Percentiles rank a stretch among this genome's conserved stretches.
Evolutionary conservation across 495 filamentous ascomycete genomes (phyloP).

Genomic region (Xylaria castorea): DNA sequence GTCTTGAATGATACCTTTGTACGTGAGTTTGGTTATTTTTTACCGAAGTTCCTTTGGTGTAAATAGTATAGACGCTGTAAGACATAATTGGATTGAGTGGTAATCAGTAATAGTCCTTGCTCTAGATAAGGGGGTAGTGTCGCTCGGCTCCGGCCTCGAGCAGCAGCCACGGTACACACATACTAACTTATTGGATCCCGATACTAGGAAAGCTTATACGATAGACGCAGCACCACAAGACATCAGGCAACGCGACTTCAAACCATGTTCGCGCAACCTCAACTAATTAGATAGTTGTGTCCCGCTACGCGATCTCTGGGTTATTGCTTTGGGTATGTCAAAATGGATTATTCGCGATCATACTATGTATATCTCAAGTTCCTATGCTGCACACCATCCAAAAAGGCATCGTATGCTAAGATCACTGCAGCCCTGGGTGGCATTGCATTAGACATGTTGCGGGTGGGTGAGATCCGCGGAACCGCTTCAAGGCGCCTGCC

Average conservation of each 20-base stretch:
- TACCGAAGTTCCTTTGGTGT: neutral
- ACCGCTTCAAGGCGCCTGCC: neutral
- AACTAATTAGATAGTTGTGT: neutral
- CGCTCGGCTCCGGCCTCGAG: neutral
- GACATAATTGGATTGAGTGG: neutral
- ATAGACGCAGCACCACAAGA: neutral
- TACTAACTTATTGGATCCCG: neutral
- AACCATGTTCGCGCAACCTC: neutral
- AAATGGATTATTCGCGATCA: neutral
- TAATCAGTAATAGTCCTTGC: neutral
- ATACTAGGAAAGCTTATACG: neutral
- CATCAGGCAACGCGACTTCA: neutral
- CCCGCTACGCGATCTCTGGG: neutral
- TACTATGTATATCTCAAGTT: neutral
- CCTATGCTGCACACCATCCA: neutral
- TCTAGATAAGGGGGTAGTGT: neutral
- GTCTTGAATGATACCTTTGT: neutral
- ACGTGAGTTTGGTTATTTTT: neutral
- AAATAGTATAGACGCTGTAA: neutral
- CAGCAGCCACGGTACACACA: neutral
- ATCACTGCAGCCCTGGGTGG: constrained; percentile 7
- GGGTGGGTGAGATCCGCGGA: constrained; percentile 4
- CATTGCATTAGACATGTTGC: constrained; percentile 19
- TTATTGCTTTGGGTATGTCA: neutral
- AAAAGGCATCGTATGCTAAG: neutral